Base-by-base conservation (phyloP, 2,329 filamentous ascomycete genomes). In the Cyphellophora attinorum region DNA sequence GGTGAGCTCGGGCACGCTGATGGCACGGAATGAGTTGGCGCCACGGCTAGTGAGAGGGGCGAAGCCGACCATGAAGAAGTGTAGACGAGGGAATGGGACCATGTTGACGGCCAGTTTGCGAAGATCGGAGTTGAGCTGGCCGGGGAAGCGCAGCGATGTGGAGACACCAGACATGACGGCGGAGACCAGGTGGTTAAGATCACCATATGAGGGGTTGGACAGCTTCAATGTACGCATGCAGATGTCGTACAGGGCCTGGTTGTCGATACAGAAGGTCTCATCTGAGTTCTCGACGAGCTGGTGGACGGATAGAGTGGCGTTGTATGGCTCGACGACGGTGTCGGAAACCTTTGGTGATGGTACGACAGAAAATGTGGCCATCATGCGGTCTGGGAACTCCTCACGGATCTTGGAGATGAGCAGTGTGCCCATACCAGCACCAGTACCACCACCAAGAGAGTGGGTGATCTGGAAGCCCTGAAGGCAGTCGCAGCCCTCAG, bases 21-120 rank as follows among this genome's bases (percentile, higher is more conserved):
- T 83, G 51, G 91, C 89, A 61, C 91, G 91, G 89, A 96, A 98
- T 53, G 84, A 85, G 76, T 93, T 68, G 51, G 89, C 82, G 55
- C 80, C 79, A 65, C 82, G 81, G 69, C 85, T 93, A 64, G 91
- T 98, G 58, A 98, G 78, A 61, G 91, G 91, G 67, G 91, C 89
- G 64, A 98, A 98, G 65, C 91, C 91, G 64, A 98, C 91, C 91
- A 98, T 98, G 81, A 98, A 98, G 81, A 98, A 98, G 72, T 98
- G 91, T 47, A 98, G 85, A 86, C 91, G 91, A 53, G 91, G 91
- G 84, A 98, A 98, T 46, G 91, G 91, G 69, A 98, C 91, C 77
- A 98, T 98, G 85, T 98, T 98, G 68, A 98, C 91, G 53, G 91
- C 91, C 59, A 98, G 72, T 77, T 98, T 98, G 73, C 91, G 86